Base-by-base conservation (phyloP, 495 filamentous ascomycete genomes). In the Margaritispora aquatica region DNA sequence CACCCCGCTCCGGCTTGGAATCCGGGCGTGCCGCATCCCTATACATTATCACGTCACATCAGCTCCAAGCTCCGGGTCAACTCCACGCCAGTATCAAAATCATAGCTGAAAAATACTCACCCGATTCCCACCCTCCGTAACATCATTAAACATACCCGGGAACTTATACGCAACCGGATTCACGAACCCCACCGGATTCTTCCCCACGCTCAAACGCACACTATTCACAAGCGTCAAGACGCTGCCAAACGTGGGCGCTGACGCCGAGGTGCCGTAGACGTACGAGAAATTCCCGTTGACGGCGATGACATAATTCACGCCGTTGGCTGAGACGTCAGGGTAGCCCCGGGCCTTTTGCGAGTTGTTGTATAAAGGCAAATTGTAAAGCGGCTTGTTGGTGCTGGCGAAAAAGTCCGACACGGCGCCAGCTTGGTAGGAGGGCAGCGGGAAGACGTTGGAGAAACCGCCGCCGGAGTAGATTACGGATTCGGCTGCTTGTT, bases 1-100 rank as follows among this genome's bases (percentile, higher is more conserved):
- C 85, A 87, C 20, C 85, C 85, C 52, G 71, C 59, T 2, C 73
- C 74, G 20, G 80, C 79, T 9, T 59, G 56, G 59, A 84, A 85
- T 1, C 82, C 82, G 8, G 73, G 47, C 0, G 74, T 78, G 1
- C 68, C 74, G 68, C 80, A 83, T 2, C 79, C 38, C 15, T 44
- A n/a, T n/a, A n/a, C n/a, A n/a, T n/a, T n/a, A n/a, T n/a, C n/a
- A n/a, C n/a, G n/a, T n/a, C n/a, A n/a, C n/a, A n/a, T n/a, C n/a
- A n/a, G n/a, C n/a, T n/a, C n/a, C n/a, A n/a, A n/a, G n/a, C n/a
- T n/a, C n/a, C n/a, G n/a, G n/a, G n/a, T n/a, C n/a, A n/a, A n/a
- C n/a, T n/a, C n/a, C n/a, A n/a, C n/a, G n/a, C n/a, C n/a, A n/a
- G n/a, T n/a, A n/a, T n/a, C n/a, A n/a, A n/a, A n/a, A n/a, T n/a